A percentile compares a stretch with the other conserved stretches of the same genome.
These are phyloP conservation scores for Penicillium sp. DNA, from an alignment of 2,329 filamentous ascomycete genomes.

Conservation along the genomic window DNA sequence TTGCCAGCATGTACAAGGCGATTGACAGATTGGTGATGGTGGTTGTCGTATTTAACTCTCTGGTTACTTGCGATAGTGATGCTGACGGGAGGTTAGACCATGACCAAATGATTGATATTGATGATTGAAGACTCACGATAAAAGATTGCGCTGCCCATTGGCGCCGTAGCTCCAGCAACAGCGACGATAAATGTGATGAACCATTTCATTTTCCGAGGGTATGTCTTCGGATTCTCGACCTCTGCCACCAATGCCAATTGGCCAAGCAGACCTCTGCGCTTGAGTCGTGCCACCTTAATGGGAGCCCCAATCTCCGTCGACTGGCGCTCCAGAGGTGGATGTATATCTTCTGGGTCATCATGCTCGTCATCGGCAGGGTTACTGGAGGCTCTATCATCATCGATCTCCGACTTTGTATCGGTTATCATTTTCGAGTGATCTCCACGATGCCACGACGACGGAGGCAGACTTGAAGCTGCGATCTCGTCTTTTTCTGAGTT, in stretches of 20 bases:
- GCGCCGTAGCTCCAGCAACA: slow-evolving; percentile 71
- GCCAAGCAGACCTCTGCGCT: slow-evolving; percentile 71
- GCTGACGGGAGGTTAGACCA: slow-evolving; percentile 48
- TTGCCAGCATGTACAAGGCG: slow-evolving; percentile 76
- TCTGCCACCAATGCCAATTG: slow-evolving; percentile 73
- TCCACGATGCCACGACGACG: background rate
- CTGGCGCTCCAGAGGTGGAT: slow-evolving; percentile 15
- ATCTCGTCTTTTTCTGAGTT: background rate
- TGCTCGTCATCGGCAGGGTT: slow-evolving; percentile 23
- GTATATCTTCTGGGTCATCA: slow-evolving; percentile 11
- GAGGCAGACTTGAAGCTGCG: background rate
- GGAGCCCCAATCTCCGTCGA: slow-evolving; percentile 34
- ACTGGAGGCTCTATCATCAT: slow-evolving; percentile 17
- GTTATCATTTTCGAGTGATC: slow-evolving; percentile 5
- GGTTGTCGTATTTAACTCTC: slow-evolving; percentile 60
- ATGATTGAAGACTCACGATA: slow-evolving; percentile 60
- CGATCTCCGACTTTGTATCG: slow-evolving; percentile 4
- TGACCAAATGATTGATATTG: background rate
- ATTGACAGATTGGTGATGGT: slow-evolving; percentile 74
- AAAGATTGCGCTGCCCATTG: slow-evolving; percentile 81
- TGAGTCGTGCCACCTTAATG: slow-evolving; percentile 50
- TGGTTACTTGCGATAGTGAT: slow-evolving; percentile 63
- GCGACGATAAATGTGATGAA: slow-evolving; percentile 75
- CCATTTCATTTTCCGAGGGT: slow-evolving; percentile 76
- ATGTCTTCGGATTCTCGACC: slow-evolving; percentile 72